Conservation (phyloP, 2,329 filamentous ascomycete genomes). For the Davidsoniella eucalypti region DNA sequence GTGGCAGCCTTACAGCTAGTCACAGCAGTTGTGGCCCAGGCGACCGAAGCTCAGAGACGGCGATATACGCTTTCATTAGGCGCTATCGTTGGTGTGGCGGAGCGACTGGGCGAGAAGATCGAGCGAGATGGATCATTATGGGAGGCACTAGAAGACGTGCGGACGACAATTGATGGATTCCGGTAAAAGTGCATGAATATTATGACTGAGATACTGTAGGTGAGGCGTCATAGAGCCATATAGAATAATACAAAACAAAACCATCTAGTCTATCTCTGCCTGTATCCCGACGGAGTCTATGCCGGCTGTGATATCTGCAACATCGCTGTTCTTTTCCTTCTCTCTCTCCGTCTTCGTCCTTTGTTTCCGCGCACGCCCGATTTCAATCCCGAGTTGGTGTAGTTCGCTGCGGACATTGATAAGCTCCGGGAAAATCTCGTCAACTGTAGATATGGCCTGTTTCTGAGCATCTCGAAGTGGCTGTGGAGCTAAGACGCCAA, state of each 20-base stretch:
- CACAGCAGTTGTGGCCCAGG: slow-evolving; percentile 31
- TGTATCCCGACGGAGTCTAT: background rate
- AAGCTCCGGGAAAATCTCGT: slow-evolving; percentile 39
- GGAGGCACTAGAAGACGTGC: slow-evolving; percentile 24
- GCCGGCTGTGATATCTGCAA: background rate
- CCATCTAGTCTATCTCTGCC: background rate
- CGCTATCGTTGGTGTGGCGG: slow-evolving; percentile 32
- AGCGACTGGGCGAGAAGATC: slow-evolving; percentile 21
- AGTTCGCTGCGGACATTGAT: slow-evolving; percentile 43
- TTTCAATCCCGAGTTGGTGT: slow-evolving; percentile 48
- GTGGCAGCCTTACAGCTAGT: slow-evolving; percentile 40
- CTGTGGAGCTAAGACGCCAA: slow-evolving; percentile 35
- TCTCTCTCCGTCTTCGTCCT: slow-evolving; percentile 27
- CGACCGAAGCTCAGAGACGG: slow-evolving; percentile 29
- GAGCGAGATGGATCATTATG: background rate
- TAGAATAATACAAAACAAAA: no score
- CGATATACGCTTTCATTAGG: slow-evolving; percentile 35
- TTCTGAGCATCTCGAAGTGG: slow-evolving; percentile 41
- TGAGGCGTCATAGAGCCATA: background rate
- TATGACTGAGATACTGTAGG: background rate
- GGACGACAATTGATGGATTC: slow-evolving; percentile 19
- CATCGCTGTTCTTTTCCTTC: background rate
- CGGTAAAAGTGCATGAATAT: background rate
- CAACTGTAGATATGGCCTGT: slow-evolving; percentile 38
- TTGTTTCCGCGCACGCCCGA: slow-evolving; percentile 43